Base-by-base conservation (phyloP, 139 green algal species). In the Chlorella sorokiniana region DNA sequence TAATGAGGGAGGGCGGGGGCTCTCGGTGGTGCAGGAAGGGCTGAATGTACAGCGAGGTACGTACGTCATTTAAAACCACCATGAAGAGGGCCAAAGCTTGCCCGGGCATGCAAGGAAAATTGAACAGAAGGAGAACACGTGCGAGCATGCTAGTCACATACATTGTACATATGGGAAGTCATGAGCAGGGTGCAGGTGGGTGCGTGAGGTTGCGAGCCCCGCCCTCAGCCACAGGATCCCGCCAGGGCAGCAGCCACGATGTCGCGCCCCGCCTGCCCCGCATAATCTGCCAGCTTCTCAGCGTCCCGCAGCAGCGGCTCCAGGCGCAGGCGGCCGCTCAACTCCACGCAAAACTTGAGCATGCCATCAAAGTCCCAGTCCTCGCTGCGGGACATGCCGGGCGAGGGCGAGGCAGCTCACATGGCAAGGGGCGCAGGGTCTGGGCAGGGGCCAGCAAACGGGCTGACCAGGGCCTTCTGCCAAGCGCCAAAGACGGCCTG, bases 291-390 rank as follows among this genome's bases (percentile, higher is more conserved):
- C 35, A 93, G 79, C 35, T 76, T 79, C 77, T 93, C 89, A 7
- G 94, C 94, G 40, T 95, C 85, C 25, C 83, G 56, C 82, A 98
- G 77, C 59, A 88, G 82, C 29, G 64, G 65, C 38, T 88, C 72
- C 69, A 97, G 83, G 48, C 92, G 71, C 51, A 98, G 86, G 20
- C 70, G 83, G 22, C 92, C 91, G 1, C 48, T 82, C 23, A 97
- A 78, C 14, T 90, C 81, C 27, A 95, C 83, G 62, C 87, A 94
- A 16, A 94, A 89, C 54, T 90, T 88, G 31, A 98, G 88, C 74
- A 98, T 69, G 69, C 71, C 90, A 79, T 98, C 95, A 86, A 96
- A 95, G 78, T 93, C 88, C 48, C 90, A 84, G 40, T 69, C 31
- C 31, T 68, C 81, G 16, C 85, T 78, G 74, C 74, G n/a, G 23